Evolutionary conservation across 306 rosid species (phyloP), one percentile per base, ranked within the genome.

Genomic region (Heteromeles arbutifolia): DNA sequence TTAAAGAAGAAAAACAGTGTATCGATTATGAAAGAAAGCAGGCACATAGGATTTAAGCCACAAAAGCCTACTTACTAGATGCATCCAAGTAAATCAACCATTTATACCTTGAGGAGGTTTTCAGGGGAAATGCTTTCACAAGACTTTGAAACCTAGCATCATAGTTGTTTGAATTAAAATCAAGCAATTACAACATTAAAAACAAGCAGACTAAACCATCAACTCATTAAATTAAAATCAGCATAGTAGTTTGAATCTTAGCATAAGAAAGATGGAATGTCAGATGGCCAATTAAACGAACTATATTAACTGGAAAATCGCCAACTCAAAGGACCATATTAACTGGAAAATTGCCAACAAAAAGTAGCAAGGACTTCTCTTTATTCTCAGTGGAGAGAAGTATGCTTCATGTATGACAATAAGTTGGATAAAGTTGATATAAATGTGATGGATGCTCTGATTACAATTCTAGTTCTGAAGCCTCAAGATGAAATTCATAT

Each of bases 61-160:
- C 52, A 57, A 57, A 72, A 72, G 11, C 28, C 63, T 73, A 72
- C 28, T 37, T 65, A 85, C 64, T 31, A 32, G 67, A 50, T 63
- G 32, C 58, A 61, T 48, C 41, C 11, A 37, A 21, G 77, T 48
- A 82, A 65, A 45, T 53, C 70, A 82, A 78, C 71, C 54, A 76
- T 77, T 26, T 86, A 32, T 86, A 95, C 98, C 98, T 95, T 95
- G 6, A 90, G 89, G 76, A 95, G 97, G 88, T 92, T 92, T 85
- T 92, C 87, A 37, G 92, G 93, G 17, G 87, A 76, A 75, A 78
- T 84, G 71, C 85, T 87, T 70, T 86, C 86, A 75, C 81, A 75
- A 70, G 32, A 78, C 78, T 82, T 84, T 56, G 82, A 81, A 59
- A 68, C 76, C 45, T 11, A 43, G 45, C 14, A 43, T 43, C 45